Conservation (phyloP, 345 rosid genomes). For the Acer saccharum region DNA sequence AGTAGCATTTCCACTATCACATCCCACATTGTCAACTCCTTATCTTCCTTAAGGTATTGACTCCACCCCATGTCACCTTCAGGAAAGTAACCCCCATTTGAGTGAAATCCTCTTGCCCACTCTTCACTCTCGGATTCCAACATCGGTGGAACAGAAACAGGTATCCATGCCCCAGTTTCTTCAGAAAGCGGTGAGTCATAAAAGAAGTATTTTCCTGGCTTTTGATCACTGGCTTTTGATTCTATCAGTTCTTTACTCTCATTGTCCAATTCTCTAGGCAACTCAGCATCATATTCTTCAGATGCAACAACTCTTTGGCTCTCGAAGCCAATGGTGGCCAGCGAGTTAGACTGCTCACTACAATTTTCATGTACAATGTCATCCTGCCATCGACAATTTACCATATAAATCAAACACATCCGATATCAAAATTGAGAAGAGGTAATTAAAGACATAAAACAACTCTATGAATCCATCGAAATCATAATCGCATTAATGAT, state of each 20-base stretch:
- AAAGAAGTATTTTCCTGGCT: constrained; percentile 70
- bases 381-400: constrained; percentile 16
- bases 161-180: constrained; percentile 96
- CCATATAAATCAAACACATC: neutral
- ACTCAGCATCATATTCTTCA: constrained; percentile 25
- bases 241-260: constrained; percentile 22
- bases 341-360: constrained; percentile 8
- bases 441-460: neutral
- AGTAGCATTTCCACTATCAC: constrained; percentile 80
- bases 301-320: constrained; percentile 15
- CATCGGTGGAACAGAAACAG: constrained; percentile 95
- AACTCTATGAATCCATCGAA: neutral
- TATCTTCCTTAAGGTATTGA: constrained; percentile 56
- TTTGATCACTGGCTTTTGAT: constrained; percentile 24
- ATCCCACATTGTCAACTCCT: constrained; percentile 96
- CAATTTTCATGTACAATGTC: constrained; percentile 13
- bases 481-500: neutral
- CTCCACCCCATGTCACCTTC: constrained; percentile 92
- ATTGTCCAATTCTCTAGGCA: neutral
- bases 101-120: constrained; percentile 60
- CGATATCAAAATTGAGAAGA: neutral
- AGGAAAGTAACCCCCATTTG: constrained; percentile 85
- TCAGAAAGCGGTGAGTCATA: constrained; percentile 78
- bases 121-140: constrained; percentile 64
- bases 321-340: constrained; percentile 1